These are phyloP conservation scores for Prunus yedoensis DNA, from an alignment of 331 rosid genomes.

Conservation along the genomic window DNA sequence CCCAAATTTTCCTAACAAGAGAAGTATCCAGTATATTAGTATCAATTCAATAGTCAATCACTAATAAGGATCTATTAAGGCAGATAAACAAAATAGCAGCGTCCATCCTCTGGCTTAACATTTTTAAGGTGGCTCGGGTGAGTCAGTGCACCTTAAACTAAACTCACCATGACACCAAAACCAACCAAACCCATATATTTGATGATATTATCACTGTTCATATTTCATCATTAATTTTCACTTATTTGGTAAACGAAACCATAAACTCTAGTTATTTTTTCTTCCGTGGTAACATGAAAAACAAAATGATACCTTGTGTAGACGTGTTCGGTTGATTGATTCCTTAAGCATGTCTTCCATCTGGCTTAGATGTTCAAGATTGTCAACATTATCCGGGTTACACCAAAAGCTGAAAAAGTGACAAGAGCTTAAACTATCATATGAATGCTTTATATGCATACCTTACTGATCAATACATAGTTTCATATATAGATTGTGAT, in stretches of 20 bases:
- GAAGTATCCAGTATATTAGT: constrained; percentile 10
- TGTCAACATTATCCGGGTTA: constrained; percentile 53
- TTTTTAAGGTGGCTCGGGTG: background rate
- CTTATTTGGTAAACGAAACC: background rate
- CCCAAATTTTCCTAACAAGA: constrained; percentile 56
- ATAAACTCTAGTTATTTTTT: background rate
- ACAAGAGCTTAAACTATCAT: constrained; percentile 24
- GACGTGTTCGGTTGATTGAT: constrained; percentile 46
- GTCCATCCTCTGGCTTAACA: constrained; percentile 5
- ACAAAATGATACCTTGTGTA: constrained; percentile 48
- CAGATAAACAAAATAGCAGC: background rate
- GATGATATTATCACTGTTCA: background rate
- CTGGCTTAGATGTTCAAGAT: constrained; percentile 58
- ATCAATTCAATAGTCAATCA: background rate
- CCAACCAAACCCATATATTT: background rate
- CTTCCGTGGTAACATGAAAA: constrained; percentile 2
- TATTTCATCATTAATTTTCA: background rate
- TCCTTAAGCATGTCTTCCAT: constrained; percentile 65
- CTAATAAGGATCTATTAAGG: background rate
- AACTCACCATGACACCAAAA: constrained; percentile 5
- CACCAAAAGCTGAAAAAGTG: constrained; percentile 58
- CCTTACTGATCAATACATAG: background rate
- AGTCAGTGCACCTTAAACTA: background rate
- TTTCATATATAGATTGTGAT: background rate
- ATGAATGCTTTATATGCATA: constrained; percentile 1